Base-by-base conservation (phyloP, 1,139 yeast genomes). In the Blastobotrys proliferans region DNA sequence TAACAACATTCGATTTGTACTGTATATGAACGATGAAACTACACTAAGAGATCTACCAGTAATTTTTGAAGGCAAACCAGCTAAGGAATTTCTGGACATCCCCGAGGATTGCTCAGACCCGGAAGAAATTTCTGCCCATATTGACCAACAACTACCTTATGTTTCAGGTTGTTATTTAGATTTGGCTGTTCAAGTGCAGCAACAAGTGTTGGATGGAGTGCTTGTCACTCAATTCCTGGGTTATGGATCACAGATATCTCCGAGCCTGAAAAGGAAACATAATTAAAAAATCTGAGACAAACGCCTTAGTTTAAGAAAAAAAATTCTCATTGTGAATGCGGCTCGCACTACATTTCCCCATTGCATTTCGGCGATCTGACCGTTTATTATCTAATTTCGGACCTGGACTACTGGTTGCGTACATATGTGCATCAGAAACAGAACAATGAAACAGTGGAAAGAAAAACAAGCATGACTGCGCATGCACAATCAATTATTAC, bases 21-120 rank as follows among this genome's bases (percentile, higher is more conserved):
- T 38, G 13, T 22, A 17, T 20, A 4, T 38, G n/a, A 31, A 38
- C 17, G 41, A 38, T 24, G 26, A 18, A 16, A 22, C 41, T 3
- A 22, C 36, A 3, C 9, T 17, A 22, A 18, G 31, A 14, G 31
- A 38, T 14, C 18, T 38, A 6, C 36, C 41, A 2, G 35, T 38
- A 2, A 30, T 22, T 16, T 38, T 38, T 25, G 36, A 30, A n/a
- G 41, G 41, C 10, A 14, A 22, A 22, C 35, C 41, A 3, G 41
- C 41, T 3, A 6, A 21, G 18, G 36, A 38, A 14, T 38, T 38
- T 22, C 19, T 38, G 24, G 30, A 38, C 13, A 3, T 38, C 2
- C 10, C 21, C 16, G 17, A 14, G 9, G 19, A 10, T 11, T 3
- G n/a, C 3, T 6, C 16, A 4, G 18, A 38, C 30, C n/a, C 10